A percentile compares a stretch with the other conserved stretches of the same genome.
Evolutionary conservation across 805 yeast species (phyloP).

Genomic region (Scheffersomyces amazonensis): DNA sequence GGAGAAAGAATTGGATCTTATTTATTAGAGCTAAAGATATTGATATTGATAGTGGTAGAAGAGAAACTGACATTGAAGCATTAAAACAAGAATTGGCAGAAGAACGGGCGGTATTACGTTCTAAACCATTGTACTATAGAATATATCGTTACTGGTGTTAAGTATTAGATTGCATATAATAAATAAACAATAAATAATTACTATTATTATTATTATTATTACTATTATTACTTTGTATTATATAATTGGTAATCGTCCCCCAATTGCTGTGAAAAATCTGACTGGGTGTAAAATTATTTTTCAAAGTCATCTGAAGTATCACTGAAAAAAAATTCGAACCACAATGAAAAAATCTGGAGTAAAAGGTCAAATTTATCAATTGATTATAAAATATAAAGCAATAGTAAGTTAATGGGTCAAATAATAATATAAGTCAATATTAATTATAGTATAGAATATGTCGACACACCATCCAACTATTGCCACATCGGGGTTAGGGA

Average conservation of each 20-base stretch:
- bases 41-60: constrained; percentile 41
- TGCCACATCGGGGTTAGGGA: constrained; percentile 32
- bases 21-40: constrained; percentile 33
- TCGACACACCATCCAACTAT: constrained; percentile 29
- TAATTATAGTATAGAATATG: constrained; percentile 2
- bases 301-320: no score
- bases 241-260: no score
- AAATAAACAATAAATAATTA: no score
- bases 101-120: constrained; percentile 24
- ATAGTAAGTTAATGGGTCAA: background rate
- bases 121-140: constrained; percentile 34
- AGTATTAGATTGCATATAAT: no score
- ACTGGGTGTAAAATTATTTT: no score
- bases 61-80: constrained; percentile 40
- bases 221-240: no score
- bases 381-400: background rate
- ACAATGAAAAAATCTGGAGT: background rate
- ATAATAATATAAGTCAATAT: background rate
- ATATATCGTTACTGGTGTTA: constrained; percentile 36
- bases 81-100: constrained; percentile 32
- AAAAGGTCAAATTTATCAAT: background rate
- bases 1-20: constrained; percentile 36
- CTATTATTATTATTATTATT: no score
- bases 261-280: no score
- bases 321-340: background rate